phyloP scores from a whole-genome alignment of 495 filamentous ascomycete species.

The Astrothelium macrocarpum region DNA sequence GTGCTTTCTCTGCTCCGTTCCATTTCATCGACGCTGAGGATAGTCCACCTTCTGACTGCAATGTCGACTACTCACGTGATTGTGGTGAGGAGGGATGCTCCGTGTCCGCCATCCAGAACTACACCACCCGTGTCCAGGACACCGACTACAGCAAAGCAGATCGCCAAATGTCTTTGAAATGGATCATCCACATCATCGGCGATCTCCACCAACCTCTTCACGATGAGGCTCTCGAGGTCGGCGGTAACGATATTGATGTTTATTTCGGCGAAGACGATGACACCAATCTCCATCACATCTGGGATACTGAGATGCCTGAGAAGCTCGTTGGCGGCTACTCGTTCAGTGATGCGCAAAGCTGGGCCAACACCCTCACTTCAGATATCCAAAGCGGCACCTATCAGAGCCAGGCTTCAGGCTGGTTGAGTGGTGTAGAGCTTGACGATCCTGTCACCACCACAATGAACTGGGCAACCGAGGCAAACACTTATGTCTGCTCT shows the following conservation, averaged over 20 bases:
- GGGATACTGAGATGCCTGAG: conserved; percentile 45
- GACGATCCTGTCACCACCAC: conserved; percentile 40
- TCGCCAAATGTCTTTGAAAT: conserved; percentile 47
- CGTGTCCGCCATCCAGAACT: conserved; percentile 51
- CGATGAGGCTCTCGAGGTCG: conserved; percentile 47
- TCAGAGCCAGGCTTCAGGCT: conserved; percentile 28
- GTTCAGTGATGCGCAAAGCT: conserved; percentile 38
- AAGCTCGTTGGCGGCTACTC: conserved; percentile 45
- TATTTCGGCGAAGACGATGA: conserved; percentile 39
- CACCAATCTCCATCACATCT: conserved; percentile 47
- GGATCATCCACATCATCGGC: conserved; percentile 55
- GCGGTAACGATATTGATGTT: conserved; percentile 53
- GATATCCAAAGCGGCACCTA: conserved; percentile 48
- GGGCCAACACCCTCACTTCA: conserved; percentile 42
- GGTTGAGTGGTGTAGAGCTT: conserved; percentile 44
- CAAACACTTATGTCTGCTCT: conserved; percentile 52
- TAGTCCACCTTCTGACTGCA: conserved; percentile 48
- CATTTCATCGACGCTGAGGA: conserved; percentile 68
- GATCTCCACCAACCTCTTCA: conserved; percentile 61
- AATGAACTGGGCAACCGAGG: conserved; percentile 52
- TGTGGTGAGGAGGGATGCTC: conserved; percentile 53
- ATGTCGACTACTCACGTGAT: conserved; percentile 51
- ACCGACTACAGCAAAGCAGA: conserved; percentile 30
- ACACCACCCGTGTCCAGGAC: conserved; percentile 41
- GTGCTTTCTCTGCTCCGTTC: conserved; percentile 47